Evolutionary conservation across 768 basidiomycete genomes (phyloP).

Genomic region (Steccherinum ochraceum): DNA sequence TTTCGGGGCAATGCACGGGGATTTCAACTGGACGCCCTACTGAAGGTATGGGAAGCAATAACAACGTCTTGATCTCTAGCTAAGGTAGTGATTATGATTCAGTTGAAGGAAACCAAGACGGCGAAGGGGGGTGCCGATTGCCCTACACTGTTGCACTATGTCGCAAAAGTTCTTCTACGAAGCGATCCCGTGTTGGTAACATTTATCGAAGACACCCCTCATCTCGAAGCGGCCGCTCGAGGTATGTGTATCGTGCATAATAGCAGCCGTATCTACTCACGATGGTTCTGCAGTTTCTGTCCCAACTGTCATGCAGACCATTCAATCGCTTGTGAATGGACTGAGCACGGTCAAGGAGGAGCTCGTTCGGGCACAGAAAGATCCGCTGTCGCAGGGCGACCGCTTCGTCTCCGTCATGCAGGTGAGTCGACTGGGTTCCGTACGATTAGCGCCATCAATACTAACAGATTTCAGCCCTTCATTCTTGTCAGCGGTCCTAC

Average conservation of each 20-base stretch:
- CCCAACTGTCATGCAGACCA: constrained; percentile 52
- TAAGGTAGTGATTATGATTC: too few relatives aligned
- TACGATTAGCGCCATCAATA: not conserved
- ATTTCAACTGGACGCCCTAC: constrained; percentile 75
- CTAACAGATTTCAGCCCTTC: constrained; percentile 2
- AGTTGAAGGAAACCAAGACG: constrained; percentile 85
- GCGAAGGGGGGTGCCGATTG: constrained; percentile 60
- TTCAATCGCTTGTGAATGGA: constrained; percentile 51
- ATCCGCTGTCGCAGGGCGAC: constrained; percentile 37
- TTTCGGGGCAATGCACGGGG: constrained; percentile 83
- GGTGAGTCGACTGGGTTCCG: constrained; percentile 28
- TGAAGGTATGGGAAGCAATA: constrained; percentile 64
- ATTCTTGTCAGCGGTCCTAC: constrained; percentile 35
- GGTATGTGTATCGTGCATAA: constrained; percentile 32
- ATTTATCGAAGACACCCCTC: constrained; percentile 78
- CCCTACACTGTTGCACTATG: constrained; percentile 86
- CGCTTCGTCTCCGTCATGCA: constrained; percentile 66
- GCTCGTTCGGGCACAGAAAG: constrained; percentile 36
- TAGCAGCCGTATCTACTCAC: not conserved
- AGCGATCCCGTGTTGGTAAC: constrained; percentile 57
- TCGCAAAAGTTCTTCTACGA: constrained; percentile 69
- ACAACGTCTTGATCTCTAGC: not conserved
- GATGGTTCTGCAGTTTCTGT: constrained; percentile 59
- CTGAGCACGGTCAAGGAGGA: constrained; percentile 53
- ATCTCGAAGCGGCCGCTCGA: constrained; percentile 77